Base-by-base conservation (phyloP, 2,329 filamentous ascomycete genomes). In the Colletotrichum viniferum region DNA sequence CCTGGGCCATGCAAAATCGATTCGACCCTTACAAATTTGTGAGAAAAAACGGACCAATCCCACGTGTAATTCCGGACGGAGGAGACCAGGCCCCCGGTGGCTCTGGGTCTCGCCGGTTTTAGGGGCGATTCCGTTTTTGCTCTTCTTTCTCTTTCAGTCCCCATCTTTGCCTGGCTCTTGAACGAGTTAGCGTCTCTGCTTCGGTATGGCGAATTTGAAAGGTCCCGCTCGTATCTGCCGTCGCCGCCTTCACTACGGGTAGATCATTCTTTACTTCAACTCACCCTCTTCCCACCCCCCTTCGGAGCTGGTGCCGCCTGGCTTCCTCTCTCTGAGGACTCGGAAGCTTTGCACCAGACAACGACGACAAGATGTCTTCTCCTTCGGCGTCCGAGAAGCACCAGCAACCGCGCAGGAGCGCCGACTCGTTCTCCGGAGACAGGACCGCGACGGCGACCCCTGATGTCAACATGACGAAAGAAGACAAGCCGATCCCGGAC, bases 391-490 rank as follows among this genome's bases (percentile, higher is more conserved):
- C 69, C 8, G 73, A 68, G 63, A 73, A 68, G 56, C 61, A 66
- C 21, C 32, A 21, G 38, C 69, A 48, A n/a, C 38, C 38, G 38
- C 38, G 69, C 36, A 67, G 21, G 28, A 73, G 55, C 55, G 9
- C 12, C 48, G 43, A 60, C 43, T 34, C 69, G 9, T 14, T 58
- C 8, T 62, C 73, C 5, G 62, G n/a, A 28, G 63, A 72, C 69
- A 48, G 73, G 21, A 75, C 73, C 14, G 63, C 56, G 30, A 72
- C 73, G 12, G 69, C 73, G 43, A 68, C 63, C 16, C 69, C 73
- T 16, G 69, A 73, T 56, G 62, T 58, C 24, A 67, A 75, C 32
- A 32, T 43, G 73, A 28, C 55, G 61, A 52, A 8, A 18, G 72
- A 67, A 13, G 63, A 73, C 12, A 63, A 67, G 63, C 13, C 28